phyloP scores from a whole-genome alignment of 2,329 filamentous ascomycete species.

The Mycosphaerella sp. region DNA sequence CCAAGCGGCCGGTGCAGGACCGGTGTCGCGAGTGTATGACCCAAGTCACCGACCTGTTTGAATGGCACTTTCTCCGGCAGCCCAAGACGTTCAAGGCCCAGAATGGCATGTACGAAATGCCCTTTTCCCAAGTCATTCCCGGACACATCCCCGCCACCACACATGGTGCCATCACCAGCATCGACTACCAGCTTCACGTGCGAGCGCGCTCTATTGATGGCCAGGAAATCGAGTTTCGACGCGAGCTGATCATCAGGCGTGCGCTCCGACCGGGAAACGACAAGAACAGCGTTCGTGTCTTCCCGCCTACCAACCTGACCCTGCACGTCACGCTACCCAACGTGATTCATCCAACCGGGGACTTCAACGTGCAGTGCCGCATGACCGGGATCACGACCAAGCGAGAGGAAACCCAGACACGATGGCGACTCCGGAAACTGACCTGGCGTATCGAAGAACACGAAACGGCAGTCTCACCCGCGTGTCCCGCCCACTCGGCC shows the following conservation, averaged over 20 bases:
- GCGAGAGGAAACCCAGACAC: slow-evolving; percentile 62
- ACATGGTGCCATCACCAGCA: slow-evolving; percentile 62
- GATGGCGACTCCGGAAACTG: slow-evolving; percentile 87
- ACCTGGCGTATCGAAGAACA: slow-evolving; percentile 92
- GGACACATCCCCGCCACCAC: slow-evolving; percentile 81
- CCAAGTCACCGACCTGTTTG: slow-evolving; percentile 66
- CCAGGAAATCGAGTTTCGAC: slow-evolving; percentile 59
- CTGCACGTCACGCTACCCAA: slow-evolving; percentile 75
- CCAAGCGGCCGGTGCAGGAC: slow-evolving; percentile 72
- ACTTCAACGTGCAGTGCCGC: slow-evolving; percentile 70
- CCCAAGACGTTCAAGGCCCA: slow-evolving; percentile 37
- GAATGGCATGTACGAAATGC: slow-evolving; percentile 66
- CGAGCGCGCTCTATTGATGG: slow-evolving; percentile 55
- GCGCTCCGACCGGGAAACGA: slow-evolving; percentile 72
- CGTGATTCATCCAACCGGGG: slow-evolving; percentile 78
- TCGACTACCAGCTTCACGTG: slow-evolving; percentile 73
- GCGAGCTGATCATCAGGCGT: slow-evolving; percentile 67
- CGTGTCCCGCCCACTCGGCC: slow-evolving; percentile 68
- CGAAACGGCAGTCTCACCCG: slow-evolving; percentile 68
- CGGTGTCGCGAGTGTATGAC: slow-evolving; percentile 73
- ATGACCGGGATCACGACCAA: slow-evolving; percentile 76
- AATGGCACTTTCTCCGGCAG: slow-evolving; percentile 68
- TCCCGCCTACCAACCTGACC: slow-evolving; percentile 91
- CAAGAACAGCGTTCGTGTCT: slow-evolving; percentile 86
- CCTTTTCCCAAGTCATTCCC: slow-evolving; percentile 79